A percentile compares a stretch with the other conserved stretches of the same genome.
These are phyloP conservation scores for Artemisia annua DNA, from an alignment of 129 eudicot genomes.

Conservation along the genomic window DNA sequence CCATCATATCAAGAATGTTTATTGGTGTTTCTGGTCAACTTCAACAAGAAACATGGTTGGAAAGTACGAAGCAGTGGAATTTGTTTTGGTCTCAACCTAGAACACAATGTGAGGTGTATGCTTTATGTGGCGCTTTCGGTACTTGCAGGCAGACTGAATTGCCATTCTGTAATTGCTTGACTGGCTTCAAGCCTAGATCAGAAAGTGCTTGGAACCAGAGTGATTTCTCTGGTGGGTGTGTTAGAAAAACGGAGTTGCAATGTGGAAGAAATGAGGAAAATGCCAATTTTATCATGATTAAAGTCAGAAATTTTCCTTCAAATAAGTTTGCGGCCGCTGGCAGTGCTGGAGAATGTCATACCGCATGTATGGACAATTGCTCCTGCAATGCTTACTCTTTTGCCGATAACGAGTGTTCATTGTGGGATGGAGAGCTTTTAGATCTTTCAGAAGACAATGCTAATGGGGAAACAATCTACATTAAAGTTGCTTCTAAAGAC, in stretches of 20 bases:
- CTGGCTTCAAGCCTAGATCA: slow-evolving; percentile 48
- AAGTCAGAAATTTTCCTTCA: slow-evolving; percentile 8
- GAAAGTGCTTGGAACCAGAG: slow-evolving; percentile 51
- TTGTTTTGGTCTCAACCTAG: slow-evolving; percentile 73
- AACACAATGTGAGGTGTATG: slow-evolving; percentile 62
- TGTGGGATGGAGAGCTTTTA: slow-evolving; percentile 51
- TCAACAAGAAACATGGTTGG: slow-evolving; percentile 53
- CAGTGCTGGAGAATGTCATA: slow-evolving; percentile 39
- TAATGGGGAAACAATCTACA: slow-evolving; percentile 32
- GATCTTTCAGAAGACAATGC: slow-evolving; percentile 37
- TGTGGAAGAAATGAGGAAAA: slow-evolving; percentile 36
- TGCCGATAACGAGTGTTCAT: slow-evolving; percentile 39
- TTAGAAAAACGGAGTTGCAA: slow-evolving; percentile 39
- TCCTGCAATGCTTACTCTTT: slow-evolving; percentile 65
- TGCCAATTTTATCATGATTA: slow-evolving; percentile 30
- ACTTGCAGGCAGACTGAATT: slow-evolving; percentile 40
- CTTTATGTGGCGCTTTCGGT: slow-evolving; percentile 72
- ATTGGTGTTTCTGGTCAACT: slow-evolving; percentile 70
- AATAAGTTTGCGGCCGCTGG: slow-evolving; percentile 23
- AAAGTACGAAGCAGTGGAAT: slow-evolving; percentile 41
- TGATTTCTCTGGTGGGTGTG: slow-evolving; percentile 77
- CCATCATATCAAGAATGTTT: slow-evolving; percentile 45
- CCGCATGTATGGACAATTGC: slow-evolving; percentile 45
- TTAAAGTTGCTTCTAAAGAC: slow-evolving; percentile 57
- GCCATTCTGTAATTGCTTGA: slow-evolving; percentile 66